Evolutionary conservation across 306 rosid species (phyloP).

Genomic region (Fagus crenata): DNA sequence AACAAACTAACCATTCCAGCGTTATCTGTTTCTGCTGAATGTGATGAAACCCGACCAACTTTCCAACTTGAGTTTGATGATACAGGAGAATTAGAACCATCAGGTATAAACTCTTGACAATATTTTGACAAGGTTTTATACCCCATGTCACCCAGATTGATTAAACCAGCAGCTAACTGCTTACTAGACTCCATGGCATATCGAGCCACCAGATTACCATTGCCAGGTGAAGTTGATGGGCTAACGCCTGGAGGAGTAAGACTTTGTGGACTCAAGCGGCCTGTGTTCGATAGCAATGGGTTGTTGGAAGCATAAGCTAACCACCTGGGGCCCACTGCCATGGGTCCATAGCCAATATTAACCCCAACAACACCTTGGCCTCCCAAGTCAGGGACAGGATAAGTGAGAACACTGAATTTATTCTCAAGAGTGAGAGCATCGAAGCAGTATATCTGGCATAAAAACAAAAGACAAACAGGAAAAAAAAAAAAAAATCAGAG

Average conservation of each 20-base stretch:
- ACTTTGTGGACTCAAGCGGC: slow-evolving; percentile 84
- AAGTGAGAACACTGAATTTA: slow-evolving; percentile 89
- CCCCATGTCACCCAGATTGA: slow-evolving; percentile 90
- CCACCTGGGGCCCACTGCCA: slow-evolving; percentile 98
- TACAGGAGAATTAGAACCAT: slow-evolving; percentile 87
- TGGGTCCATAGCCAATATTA: slow-evolving; percentile 94
- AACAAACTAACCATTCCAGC: slow-evolving; percentile 87
- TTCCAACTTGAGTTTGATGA: slow-evolving; percentile 78
- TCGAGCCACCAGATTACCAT: slow-evolving; percentile 85
- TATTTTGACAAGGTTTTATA: slow-evolving; percentile 90
- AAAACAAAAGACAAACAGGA: slow-evolving; percentile 16
- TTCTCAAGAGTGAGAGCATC: slow-evolving; percentile 94
- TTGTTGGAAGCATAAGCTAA: slow-evolving; percentile 87
- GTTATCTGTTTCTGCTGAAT: slow-evolving; percentile 62
- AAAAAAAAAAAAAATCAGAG: slow-evolving; percentile 15
- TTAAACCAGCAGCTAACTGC: slow-evolving; percentile 82
- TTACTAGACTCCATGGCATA: slow-evolving; percentile 99
- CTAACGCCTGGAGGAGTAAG: slow-evolving; percentile 87
- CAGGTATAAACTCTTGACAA: slow-evolving; percentile 85
- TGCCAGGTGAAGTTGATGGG: slow-evolving; percentile 93
- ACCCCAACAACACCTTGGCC: slow-evolving; percentile 81
- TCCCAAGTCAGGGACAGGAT: slow-evolving; percentile 92
- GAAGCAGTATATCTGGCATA: slow-evolving; percentile 89
- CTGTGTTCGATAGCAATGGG: slow-evolving; percentile 63
- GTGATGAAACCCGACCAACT: slow-evolving; percentile 67